phyloP scores from a whole-genome alignment of 352 stramenopile species.

The Pythium chondricola region DNA sequence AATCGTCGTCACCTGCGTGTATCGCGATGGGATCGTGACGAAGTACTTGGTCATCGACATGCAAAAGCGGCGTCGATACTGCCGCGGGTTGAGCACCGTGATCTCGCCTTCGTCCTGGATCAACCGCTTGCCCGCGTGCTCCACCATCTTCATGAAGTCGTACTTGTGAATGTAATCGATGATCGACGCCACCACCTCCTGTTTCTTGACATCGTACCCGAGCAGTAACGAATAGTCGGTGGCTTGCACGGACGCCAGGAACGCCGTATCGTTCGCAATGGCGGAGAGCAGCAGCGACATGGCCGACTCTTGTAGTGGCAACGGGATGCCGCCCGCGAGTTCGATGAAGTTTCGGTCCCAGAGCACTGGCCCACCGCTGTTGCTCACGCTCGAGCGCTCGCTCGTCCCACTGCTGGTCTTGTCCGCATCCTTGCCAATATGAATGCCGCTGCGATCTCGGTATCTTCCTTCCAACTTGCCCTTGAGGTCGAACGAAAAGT shows the following conservation, averaged over 20 bases:
- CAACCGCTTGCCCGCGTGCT: constrained; percentile 82
- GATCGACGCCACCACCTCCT: constrained; percentile 83
- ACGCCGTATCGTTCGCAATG: constrained; percentile 82
- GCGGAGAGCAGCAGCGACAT: constrained; percentile 74
- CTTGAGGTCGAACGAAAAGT: constrained; percentile 86
- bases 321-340: constrained; percentile 69
- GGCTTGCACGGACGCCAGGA: constrained; percentile 77
- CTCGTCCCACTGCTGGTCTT: background rate
- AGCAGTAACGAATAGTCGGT: constrained; percentile 88
- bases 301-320: constrained; percentile 79
- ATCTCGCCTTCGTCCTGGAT: constrained; percentile 88
- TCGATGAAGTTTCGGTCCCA: constrained; percentile 88
- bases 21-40: constrained; percentile 79
- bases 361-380: constrained; percentile 39
- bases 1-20: constrained; percentile 73
- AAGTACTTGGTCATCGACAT: constrained; percentile 88
- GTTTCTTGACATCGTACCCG: constrained; percentile 80
- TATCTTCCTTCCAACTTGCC: constrained; percentile 86
- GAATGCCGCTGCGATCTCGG: constrained; percentile 23
- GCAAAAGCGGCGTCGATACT: constrained; percentile 84
- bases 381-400: constrained; percentile 7
- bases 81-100: constrained; percentile 80
- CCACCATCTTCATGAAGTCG: constrained; percentile 88
- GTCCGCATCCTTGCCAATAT: background rate
- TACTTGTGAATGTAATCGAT: constrained; percentile 91